Conservation (phyloP, 208 protist species). For the Trypanosoma brucei region DNA sequence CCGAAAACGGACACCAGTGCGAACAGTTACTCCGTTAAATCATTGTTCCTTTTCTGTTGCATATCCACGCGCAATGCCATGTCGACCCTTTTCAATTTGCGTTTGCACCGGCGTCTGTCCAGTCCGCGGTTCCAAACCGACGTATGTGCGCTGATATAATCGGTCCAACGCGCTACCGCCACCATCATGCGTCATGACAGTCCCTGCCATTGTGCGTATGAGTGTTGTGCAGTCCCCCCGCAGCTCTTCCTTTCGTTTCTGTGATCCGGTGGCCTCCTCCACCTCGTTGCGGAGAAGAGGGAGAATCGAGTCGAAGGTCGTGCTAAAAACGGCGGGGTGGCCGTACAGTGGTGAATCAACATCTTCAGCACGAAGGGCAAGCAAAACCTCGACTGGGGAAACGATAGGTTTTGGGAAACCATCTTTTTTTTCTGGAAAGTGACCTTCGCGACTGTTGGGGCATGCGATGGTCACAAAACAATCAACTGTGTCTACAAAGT, state of each 20-base stretch:
- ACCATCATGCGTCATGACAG: constrained; percentile 9
- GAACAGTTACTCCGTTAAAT: too few species aligned
- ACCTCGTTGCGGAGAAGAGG: constrained; percentile 22
- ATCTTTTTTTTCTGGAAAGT: constrained; percentile 73
- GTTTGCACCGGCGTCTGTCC: constrained; percentile 76
- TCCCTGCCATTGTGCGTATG: constrained; percentile 17
- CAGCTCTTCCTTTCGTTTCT: constrained; percentile 10
- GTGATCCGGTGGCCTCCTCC: background rate
- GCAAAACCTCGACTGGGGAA: constrained; percentile 79
- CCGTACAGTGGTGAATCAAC: constrained; percentile 37
- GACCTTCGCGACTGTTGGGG: constrained; percentile 66
- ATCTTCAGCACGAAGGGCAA: constrained; percentile 48
- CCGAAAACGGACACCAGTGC: too few species aligned
- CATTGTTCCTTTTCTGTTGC: constrained; percentile 29
- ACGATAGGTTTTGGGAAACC: constrained; percentile 85
- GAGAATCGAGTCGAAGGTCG: constrained; percentile 48
- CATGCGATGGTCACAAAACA: constrained; percentile 85
- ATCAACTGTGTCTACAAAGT: constrained; percentile 88
- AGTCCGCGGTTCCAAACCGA: constrained; percentile 67
- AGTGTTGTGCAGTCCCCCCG: constrained; percentile 12
- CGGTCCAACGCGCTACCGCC: constrained; percentile 44
- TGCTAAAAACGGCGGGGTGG: constrained; percentile 54
- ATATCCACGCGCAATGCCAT: constrained; percentile 84
- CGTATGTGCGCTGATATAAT: constrained; percentile 65
- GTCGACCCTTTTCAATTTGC: constrained; percentile 54